Evolutionary conservation across 2,329 filamentous ascomycete genomes (phyloP).

Genomic region (Cladophialophora bantiana): DNA sequence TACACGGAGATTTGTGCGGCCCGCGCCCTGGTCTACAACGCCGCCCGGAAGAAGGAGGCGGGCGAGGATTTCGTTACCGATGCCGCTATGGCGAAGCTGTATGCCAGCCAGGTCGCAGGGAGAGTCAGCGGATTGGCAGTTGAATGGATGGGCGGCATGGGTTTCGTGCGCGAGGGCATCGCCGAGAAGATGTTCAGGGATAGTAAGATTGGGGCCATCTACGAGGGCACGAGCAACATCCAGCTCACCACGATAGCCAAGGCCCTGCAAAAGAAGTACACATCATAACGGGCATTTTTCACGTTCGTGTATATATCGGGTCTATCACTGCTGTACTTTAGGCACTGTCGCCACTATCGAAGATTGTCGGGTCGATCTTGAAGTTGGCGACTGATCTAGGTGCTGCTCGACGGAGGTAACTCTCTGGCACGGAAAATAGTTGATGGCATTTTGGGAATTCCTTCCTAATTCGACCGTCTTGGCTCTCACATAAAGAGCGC

Average conservation of each 20-base stretch:
- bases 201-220: conserved; percentile 98
- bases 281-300: conserved; percentile 49
- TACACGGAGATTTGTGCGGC: conserved; percentile 94
- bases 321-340: conserved; percentile 8
- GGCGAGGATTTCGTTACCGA: conserved; percentile 94
- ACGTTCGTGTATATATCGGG: conserved; percentile 9
- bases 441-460: not conserved
- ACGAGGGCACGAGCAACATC: conserved; percentile 80
- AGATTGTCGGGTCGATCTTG: not conserved
- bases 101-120: conserved; percentile 89
- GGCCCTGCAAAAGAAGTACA: conserved; percentile 73
- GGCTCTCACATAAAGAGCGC: conserved; percentile 7
- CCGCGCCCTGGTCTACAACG: conserved; percentile 92
- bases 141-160: conserved; percentile 99
- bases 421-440: not conserved
- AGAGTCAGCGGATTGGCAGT: conserved; percentile 84
- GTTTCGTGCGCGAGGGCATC: conserved; percentile 92
- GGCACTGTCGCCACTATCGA: not conserved
- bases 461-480: conserved; percentile 4
- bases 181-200: conserved; percentile 98
- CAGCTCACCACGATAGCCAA: conserved; percentile 75
- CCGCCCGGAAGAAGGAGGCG: conserved; percentile 95
- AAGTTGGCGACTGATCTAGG: not conserved
- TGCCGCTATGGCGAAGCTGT: conserved; percentile 98
- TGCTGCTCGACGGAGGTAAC: not conserved